Evolutionary conservation across 768 basidiomycete genomes (phyloP).

Genomic region (Pleurotus cornucopiae): DNA sequence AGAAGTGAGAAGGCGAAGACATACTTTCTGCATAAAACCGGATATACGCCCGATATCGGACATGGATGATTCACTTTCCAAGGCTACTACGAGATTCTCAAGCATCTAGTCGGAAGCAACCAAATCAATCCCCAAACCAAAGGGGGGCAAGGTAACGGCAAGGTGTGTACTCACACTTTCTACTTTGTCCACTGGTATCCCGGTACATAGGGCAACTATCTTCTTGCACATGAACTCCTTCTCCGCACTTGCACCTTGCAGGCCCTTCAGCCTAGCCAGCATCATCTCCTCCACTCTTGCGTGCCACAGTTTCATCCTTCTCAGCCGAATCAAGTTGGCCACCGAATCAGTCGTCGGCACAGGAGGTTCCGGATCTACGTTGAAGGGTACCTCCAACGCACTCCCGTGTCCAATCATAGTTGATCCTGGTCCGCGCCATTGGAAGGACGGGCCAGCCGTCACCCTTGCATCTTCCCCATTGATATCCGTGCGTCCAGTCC

Average conservation of each 20-base stretch:
- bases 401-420: constrained; percentile 64
- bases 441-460: constrained; percentile 61
- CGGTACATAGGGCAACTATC: constrained; percentile 86
- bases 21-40: constrained; percentile 87
- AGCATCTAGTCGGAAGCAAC: constrained; percentile 52
- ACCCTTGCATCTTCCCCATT: constrained; percentile 33
- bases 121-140: constrained; percentile 1
- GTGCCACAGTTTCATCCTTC: constrained; percentile 83
- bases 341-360: constrained; percentile 57
- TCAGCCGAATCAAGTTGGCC: constrained; percentile 62
- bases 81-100: constrained; percentile 78
- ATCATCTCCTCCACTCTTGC: constrained; percentile 72
- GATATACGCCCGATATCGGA: constrained; percentile 84
- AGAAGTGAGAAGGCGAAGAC: constrained; percentile 7
- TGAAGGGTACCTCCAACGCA: constrained; percentile 58
- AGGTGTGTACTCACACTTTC: constrained; percentile 65
- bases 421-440: constrained; percentile 60
- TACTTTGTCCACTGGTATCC: constrained; percentile 81
- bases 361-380: constrained; percentile 70
- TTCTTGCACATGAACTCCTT: constrained; percentile 91
- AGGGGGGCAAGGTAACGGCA: neutral
- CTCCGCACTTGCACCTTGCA: constrained; percentile 81
- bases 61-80: constrained; percentile 82
- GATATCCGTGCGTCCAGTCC: constrained; percentile 71
- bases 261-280: constrained; percentile 56